Percentiles rank a stretch among this genome's conserved stretches.
These are phyloP conservation scores for Blastobotrys buckinghamii DNA, from an alignment of 1,139 yeast species.

Conservation along the genomic window DNA sequence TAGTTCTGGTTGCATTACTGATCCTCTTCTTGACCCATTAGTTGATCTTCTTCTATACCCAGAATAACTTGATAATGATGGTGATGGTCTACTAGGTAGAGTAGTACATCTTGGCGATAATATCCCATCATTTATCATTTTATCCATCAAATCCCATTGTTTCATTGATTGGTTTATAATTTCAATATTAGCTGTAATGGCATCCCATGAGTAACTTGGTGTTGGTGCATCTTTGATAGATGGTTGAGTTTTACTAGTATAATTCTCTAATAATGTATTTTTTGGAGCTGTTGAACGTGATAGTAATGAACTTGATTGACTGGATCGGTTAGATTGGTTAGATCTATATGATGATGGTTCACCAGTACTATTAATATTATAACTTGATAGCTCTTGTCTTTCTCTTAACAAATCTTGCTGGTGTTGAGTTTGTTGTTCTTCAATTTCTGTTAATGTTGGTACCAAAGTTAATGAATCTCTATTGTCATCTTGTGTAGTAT, in stretches of 20 bases:
- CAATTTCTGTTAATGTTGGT: no score
- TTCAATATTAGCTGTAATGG: slow-evolving; percentile 19
- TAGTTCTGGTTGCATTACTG: not conserved
- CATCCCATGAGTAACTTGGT: slow-evolving; percentile 21
- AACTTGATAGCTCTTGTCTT: no score
- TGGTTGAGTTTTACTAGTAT: not conserved
- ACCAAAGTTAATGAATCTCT: not conserved
- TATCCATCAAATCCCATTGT: slow-evolving; percentile 13
- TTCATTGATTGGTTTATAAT: slow-evolving; percentile 17
- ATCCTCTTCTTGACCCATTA: not conserved
- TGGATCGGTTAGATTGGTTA: no score
- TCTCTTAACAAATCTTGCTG: not conserved
- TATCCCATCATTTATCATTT: not conserved
- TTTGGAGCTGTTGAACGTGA: no score
- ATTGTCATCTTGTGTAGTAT: not conserved
- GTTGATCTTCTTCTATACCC: not conserved
- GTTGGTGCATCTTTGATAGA: not conserved
- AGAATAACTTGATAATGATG: not conserved
- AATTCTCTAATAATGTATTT: not conserved
- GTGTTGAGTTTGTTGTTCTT: no score
- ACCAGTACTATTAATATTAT: no score
- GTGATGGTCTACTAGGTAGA: not conserved
- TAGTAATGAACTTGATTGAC: no score
- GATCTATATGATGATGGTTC: no score
- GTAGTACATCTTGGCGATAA: not conserved